Conservation (phyloP, 2,329 filamentous ascomycete species). For the Fusarium pseudograminearum region DNA sequence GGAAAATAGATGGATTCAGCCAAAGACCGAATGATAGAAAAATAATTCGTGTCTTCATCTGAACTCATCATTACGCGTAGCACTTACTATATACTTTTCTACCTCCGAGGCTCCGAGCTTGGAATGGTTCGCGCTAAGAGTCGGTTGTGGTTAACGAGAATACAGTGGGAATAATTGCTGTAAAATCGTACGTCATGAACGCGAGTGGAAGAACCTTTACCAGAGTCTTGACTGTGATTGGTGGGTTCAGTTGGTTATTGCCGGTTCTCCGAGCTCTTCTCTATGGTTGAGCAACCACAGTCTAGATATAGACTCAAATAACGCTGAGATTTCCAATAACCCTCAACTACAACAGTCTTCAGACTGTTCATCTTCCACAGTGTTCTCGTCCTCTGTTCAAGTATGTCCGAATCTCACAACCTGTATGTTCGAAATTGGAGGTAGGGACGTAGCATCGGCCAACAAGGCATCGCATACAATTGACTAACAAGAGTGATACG, state of each 20-base stretch:
- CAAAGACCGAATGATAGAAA: accelerated
- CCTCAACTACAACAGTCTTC: background rate
- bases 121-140: background rate
- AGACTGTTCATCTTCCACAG: accelerated
- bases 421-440: too few relatives aligned
- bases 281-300: accelerated
- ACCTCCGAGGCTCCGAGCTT: slow-evolving; percentile 26
- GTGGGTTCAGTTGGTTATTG: background rate
- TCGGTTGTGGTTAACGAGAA: background rate
- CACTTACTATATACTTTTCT: slow-evolving; percentile 12
- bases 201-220: slow-evolving; percentile 12
- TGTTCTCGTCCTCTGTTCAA: too few relatives aligned
- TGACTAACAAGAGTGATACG: background rate
- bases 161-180: background rate
- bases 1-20: accelerated
- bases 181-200: background rate
- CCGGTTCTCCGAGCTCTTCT: slow-evolving; percentile 5
- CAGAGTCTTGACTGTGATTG: background rate
- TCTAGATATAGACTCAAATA: accelerated
- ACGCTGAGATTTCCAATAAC: background rate
- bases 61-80: too few relatives aligned
- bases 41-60: background rate
- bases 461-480: background rate
- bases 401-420: too few relatives aligned
- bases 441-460: background rate